Evolutionary conservation across 352 stramenopile genomes (phyloP).

Genomic region (Phytophthora pini): DNA sequence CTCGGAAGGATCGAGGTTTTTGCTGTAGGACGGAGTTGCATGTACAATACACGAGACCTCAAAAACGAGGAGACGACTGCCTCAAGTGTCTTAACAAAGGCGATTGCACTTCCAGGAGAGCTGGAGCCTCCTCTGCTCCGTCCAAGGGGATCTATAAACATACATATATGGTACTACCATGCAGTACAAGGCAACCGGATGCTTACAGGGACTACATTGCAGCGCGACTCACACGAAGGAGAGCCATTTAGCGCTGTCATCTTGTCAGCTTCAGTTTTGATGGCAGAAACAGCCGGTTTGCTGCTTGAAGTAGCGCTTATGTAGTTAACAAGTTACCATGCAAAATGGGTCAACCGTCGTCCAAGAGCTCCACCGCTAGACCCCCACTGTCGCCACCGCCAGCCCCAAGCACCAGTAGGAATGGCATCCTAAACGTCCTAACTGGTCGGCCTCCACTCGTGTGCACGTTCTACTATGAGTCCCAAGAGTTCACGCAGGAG

Average conservation of each 20-base stretch:
- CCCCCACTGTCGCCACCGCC: neutral
- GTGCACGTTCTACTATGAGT: conserved; percentile 80
- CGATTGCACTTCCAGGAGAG: conserved; percentile 12
- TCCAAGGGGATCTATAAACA: conserved; percentile 4
- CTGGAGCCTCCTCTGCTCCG: conserved; percentile 9
- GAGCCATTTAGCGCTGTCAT: conserved; percentile 13
- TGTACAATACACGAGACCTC: conserved; percentile 14
- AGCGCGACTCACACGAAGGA: conserved; percentile 1
- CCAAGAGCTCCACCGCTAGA: conserved; percentile 15
- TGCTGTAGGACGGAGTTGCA: conserved; percentile 18
- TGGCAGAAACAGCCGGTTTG: neutral
- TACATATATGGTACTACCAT: neutral
- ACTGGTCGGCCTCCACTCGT: conserved; percentile 54
- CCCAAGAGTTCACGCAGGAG: conserved; percentile 47
- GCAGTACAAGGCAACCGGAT: neutral
- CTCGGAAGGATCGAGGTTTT: conserved; percentile 17
- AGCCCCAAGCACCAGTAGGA: neutral
- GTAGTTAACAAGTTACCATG: too few relatives aligned
- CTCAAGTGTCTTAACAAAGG: conserved; percentile 6
- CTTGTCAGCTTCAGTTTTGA: conserved; percentile 6
- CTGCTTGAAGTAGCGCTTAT: neutral
- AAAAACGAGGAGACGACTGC: conserved; percentile 16
- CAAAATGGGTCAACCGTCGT: conserved; percentile 25
- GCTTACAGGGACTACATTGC: too few relatives aligned
- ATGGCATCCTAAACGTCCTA: conserved; percentile 33